Conservation (phyloP, 495 filamentous ascomycete species). For the Xylaria cubensis region DNA sequence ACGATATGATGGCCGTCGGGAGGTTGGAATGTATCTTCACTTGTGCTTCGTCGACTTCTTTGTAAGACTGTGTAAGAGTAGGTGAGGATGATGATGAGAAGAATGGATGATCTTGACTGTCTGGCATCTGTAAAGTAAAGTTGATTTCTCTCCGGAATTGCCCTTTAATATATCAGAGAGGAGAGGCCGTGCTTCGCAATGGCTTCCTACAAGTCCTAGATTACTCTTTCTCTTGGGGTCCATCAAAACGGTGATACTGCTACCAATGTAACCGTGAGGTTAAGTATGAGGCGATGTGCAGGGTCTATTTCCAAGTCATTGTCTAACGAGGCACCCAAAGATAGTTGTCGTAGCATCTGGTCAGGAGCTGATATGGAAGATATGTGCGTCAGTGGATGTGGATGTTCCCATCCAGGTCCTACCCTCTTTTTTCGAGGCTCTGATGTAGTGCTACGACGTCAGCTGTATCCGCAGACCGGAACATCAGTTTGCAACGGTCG, state of each 20-base stretch:
- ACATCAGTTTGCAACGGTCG: constrained; percentile 21
- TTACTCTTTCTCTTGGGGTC: constrained; percentile 14
- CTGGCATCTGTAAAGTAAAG: constrained; percentile 3
- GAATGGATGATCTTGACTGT: constrained; percentile 19
- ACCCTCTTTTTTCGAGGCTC: constrained; percentile 27
- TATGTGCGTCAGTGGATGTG: constrained; percentile 28
- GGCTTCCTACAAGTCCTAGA: constrained; percentile 26
- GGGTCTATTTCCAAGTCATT: constrained; percentile 8
- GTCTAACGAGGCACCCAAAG: constrained; percentile 13
- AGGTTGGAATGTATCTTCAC: neutral
- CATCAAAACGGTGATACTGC: constrained; percentile 15
- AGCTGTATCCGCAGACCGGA: constrained; percentile 27
- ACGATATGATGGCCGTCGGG: neutral
- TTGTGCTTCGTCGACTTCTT: neutral
- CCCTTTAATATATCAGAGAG: constrained; percentile 17
- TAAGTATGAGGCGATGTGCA: constrained; percentile 15
- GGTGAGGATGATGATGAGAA: neutral
- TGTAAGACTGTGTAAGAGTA: neutral
- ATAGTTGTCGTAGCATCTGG: constrained; percentile 24
- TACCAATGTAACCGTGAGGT: constrained; percentile 21
- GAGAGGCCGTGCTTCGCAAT: neutral
- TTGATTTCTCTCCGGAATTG: neutral
- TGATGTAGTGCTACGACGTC: constrained; percentile 29
- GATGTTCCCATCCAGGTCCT: constrained; percentile 24
- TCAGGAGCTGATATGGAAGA: constrained; percentile 21